Percentiles rank a stretch among this genome's conserved stretches.
phyloP scores from a whole-genome alignment of 2,329 filamentous ascomycete genomes.

The Fusarium denticulatum region DNA sequence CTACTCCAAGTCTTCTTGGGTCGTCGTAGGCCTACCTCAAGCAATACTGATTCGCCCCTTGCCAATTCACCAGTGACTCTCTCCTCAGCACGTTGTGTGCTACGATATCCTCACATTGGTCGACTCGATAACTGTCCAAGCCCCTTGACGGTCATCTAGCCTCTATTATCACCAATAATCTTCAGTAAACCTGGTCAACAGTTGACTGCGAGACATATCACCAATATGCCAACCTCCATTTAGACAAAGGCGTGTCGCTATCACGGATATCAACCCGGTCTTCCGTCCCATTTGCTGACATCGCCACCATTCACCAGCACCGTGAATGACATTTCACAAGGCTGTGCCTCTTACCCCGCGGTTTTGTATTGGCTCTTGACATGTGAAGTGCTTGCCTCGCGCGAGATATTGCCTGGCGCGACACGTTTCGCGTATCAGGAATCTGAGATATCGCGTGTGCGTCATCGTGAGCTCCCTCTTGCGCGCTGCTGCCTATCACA shows the following conservation, averaged over 20 bases:
- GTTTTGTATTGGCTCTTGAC: slow-evolving; percentile 4
- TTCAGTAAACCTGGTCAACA: background rate
- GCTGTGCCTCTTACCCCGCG: slow-evolving; percentile 14
- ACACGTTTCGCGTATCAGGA: slow-evolving; percentile 2
- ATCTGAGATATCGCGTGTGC: background rate
- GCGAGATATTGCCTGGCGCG: slow-evolving; percentile 3
- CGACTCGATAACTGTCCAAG: background rate
- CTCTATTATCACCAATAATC: background rate
- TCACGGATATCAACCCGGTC: slow-evolving; percentile 5
- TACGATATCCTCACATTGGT: background rate
- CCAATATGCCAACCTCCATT: background rate
- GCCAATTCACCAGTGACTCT: background rate
- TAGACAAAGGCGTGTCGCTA: slow-evolving; percentile 29
- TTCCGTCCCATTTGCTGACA: slow-evolving; percentile 12
- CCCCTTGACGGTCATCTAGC: background rate
- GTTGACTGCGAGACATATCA: slow-evolving; percentile 8
- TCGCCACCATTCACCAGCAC: slow-evolving; percentile 22
- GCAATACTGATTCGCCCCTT: background rate
- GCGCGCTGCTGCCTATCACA: slow-evolving; percentile 36
- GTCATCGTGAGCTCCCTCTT: slow-evolving; percentile 12
- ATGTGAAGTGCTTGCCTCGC: slow-evolving; percentile 13
- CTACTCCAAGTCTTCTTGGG: background rate
- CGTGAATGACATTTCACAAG: slow-evolving; percentile 16
- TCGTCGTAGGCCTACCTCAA: background rate
- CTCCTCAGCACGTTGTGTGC: background rate